Conservation (phyloP, 108 stramenopile genomes). For the Fistulifera solaris region DNA sequence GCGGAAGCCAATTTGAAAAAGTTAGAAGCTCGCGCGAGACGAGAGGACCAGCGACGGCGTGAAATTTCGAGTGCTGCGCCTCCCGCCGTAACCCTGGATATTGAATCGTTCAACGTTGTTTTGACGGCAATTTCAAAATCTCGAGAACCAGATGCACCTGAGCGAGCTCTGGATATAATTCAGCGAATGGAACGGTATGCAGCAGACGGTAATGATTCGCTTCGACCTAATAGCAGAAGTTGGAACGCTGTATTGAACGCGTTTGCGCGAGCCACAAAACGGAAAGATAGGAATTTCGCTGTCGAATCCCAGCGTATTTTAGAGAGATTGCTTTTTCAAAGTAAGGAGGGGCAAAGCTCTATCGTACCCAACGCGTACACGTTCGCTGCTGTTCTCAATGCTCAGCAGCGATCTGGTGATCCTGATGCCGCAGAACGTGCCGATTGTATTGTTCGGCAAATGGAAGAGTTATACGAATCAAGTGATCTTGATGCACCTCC, state of each 20-base stretch:
- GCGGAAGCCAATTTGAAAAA: constrained; percentile 24
- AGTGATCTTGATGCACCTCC: constrained; percentile 37
- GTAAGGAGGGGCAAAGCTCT: constrained; percentile 16
- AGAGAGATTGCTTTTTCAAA: constrained; percentile 22
- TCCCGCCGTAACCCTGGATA: constrained; percentile 18
- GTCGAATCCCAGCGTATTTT: constrained; percentile 35
- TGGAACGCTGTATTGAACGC: constrained; percentile 48
- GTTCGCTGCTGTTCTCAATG: constrained; percentile 45
- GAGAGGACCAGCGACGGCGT: constrained; percentile 10
- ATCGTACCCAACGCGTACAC: not conserved
- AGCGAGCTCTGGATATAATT: constrained; percentile 33
- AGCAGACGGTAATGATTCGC: constrained; percentile 9
- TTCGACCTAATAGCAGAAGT: constrained; percentile 25
- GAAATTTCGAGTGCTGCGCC: constrained; percentile 29
- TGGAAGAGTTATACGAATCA: constrained; percentile 46
- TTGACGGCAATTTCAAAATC: constrained; percentile 42
- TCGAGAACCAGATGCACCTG: constrained; percentile 25
- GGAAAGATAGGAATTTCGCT: not conserved
- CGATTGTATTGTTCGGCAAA: constrained; percentile 45
- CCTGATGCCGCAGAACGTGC: constrained; percentile 47
- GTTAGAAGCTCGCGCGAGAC: constrained; percentile 25
- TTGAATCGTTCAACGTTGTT: constrained; percentile 38
- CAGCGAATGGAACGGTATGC: constrained; percentile 51
- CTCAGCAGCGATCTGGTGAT: constrained; percentile 32
- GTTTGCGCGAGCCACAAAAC: constrained; percentile 21